These are phyloP conservation scores for Globisporangium orthogonon DNA, from an alignment of 352 stramenopile species.

Conservation along the genomic window DNA sequence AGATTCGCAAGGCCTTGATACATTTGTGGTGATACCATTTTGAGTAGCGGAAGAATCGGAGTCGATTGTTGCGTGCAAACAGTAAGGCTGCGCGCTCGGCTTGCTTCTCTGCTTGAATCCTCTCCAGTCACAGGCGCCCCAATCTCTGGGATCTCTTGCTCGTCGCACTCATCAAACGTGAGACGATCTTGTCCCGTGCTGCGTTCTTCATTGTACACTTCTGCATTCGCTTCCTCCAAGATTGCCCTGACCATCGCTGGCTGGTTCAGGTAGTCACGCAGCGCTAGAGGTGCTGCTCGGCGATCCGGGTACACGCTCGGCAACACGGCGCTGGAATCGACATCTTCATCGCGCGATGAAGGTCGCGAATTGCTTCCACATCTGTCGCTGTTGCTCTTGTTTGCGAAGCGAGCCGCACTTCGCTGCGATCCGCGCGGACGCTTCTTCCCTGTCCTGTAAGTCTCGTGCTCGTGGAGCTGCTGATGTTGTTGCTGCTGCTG, in stretches of 20 bases:
- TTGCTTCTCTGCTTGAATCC: not conserved
- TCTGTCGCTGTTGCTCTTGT: not conserved
- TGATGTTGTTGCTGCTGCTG: not conserved
- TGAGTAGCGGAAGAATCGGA: constrained; percentile 29
- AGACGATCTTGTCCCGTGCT: too few relatives aligned
- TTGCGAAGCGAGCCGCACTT: not conserved
- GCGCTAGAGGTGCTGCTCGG: constrained; percentile 9
- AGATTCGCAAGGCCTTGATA: constrained; percentile 31
- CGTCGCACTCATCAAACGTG: not conserved
- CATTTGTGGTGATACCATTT: constrained; percentile 43
- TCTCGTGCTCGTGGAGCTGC: not conserved
- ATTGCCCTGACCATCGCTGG: constrained; percentile 28
- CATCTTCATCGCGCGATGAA: constrained; percentile 31
- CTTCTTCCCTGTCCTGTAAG: not conserved
- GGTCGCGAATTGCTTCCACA: constrained; percentile 3
- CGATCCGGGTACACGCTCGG: constrained; percentile 1
- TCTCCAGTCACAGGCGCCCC: not conserved
- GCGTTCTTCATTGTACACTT: not conserved
- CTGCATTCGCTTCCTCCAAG: constrained; percentile 14
- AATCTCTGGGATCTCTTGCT: not conserved
- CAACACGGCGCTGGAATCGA: not conserved
- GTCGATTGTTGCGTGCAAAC: not conserved
- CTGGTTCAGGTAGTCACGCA: constrained; percentile 39
- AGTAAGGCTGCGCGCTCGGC: not conserved
- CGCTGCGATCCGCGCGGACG: not conserved